A percentile compares a stretch with the other conserved stretches of the same genome.
These are phyloP conservation scores for Pythium guiyangense DNA, from an alignment of 352 stramenopile genomes.

Conservation along the genomic window DNA sequence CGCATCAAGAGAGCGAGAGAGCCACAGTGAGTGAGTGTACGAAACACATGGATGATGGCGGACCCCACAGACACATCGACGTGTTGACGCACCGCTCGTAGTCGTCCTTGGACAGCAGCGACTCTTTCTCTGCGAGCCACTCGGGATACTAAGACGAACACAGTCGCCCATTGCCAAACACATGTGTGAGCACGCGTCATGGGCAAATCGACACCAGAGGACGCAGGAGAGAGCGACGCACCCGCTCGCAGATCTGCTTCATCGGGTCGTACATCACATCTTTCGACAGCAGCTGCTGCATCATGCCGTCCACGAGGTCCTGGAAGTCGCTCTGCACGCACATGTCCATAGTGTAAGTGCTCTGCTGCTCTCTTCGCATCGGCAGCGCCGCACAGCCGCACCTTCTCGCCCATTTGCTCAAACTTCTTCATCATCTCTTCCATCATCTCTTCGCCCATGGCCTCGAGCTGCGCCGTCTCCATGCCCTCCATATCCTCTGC, in stretches of 20 bases:
- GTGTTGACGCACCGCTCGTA: conserved; percentile 66
- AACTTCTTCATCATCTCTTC: conserved; percentile 96
- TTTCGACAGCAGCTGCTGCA: conserved; percentile 96
- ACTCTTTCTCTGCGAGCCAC: conserved; percentile 94
- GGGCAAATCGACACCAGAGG: not conserved
- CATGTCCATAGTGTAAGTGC: not conserved
- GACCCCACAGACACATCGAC: not conserved
- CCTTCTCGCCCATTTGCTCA: conserved; percentile 93
- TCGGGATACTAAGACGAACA: conserved; percentile 84
- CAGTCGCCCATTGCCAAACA: no score
- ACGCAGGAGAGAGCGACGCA: conserved; percentile 15
- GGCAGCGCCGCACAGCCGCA: conserved; percentile 12
- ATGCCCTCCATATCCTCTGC: conserved; percentile 85
- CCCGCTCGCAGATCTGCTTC: conserved; percentile 90
- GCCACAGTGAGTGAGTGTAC: not conserved
- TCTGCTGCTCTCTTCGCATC: no score
- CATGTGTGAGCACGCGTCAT: not conserved
- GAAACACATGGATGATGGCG: not conserved
- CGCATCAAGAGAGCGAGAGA: not conserved
- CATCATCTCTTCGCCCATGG: conserved; percentile 95
- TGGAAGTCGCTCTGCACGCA: conserved; percentile 82
- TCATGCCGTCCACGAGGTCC: conserved; percentile 96
- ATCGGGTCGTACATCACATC: conserved; percentile 99
- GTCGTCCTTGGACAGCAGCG: conserved; percentile 86
- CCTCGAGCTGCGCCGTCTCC: conserved; percentile 76